Evolutionary conservation across 2,329 filamentous ascomycete genomes (phyloP), one percentile per base, ranked within the genome.

Genomic region (Trichothecium roseum): DNA sequence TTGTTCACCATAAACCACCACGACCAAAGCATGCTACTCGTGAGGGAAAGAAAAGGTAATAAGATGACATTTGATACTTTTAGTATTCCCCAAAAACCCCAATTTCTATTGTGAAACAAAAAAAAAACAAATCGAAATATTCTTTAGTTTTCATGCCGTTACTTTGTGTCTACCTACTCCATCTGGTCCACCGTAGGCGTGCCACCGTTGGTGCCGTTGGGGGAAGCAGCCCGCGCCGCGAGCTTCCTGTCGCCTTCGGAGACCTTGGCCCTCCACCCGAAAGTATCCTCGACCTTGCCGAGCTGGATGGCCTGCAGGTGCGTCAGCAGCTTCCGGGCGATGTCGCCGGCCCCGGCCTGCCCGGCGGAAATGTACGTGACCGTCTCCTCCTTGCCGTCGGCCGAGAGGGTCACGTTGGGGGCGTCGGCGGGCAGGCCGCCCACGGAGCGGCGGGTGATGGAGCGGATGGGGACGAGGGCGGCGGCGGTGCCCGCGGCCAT

Each of bases 401-500:
- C 48, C 35, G 57, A 59, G 8, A 54, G 52, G 32, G 63, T 57
- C 14, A 63, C 65, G 28, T 57, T 54, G 10, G 61, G 45, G 14
- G 33, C 31, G 12, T 62, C 59, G 4, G 56, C 50, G 1, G 60
- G 46, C 14, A 54, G 43, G 5, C 28, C 37, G 15, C 26, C 41
- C 34, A 53, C 44, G 31, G 62, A 42, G 30, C 66, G 72, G 49
- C 87, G 77, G 3, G 84, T 91, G 55, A 96, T 94, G 46, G 84
- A 91, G 42, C 82, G 82, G 58, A 95, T 91, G 2, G 89, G 89
- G 3, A 96, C 88, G 36, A 98, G 68, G 1, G 85, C 84, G 0
- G 88, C 89, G 0, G 89, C 89, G 1, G 89, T 96, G 2, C 89
- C 89, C 3, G 87, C 88, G 4, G 89, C 91, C 60, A 95, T 78